Evolutionary conservation across 2,329 filamentous ascomycete species (phyloP).

Genomic region (Chaetomiaceae sp.): DNA sequence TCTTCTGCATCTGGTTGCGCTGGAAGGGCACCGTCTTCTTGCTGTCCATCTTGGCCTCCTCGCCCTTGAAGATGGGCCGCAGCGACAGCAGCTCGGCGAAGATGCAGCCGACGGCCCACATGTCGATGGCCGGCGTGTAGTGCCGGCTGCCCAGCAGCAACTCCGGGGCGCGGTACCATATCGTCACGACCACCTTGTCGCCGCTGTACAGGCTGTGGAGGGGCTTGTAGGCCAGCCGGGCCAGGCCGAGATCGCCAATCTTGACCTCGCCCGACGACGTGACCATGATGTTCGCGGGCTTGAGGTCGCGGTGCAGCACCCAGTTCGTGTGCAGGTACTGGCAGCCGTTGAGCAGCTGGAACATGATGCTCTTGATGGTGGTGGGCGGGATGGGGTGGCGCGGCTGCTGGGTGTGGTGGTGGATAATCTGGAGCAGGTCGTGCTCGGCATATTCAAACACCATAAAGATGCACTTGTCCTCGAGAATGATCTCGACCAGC

Average conservation of each 20-base stretch:
- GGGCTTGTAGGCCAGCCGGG: slow-evolving; percentile 88
- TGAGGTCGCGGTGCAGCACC: slow-evolving; percentile 94
- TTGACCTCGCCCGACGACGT: slow-evolving; percentile 85
- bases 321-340: slow-evolving; percentile 94
- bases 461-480: slow-evolving; percentile 99
- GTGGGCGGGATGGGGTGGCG: slow-evolving; percentile 80
- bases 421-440: slow-evolving; percentile 94
- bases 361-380: slow-evolving; percentile 90
- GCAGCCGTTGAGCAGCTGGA: slow-evolving; percentile 89
- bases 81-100: slow-evolving; percentile 90
- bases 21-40: slow-evolving; percentile 98
- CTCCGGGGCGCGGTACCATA: slow-evolving; percentile 97
- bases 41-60: slow-evolving; percentile 97
- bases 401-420: slow-evolving; percentile 88
- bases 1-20: slow-evolving; percentile 97
- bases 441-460: slow-evolving; percentile 99
- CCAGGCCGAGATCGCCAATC: slow-evolving; percentile 89
- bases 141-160: slow-evolving; percentile 87
- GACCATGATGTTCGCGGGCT: slow-evolving; percentile 98
- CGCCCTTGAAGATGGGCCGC: slow-evolving; percentile 94
- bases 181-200: slow-evolving; percentile 97
- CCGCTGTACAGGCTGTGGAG: slow-evolving; percentile 85
- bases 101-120: slow-evolving; percentile 97
- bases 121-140: slow-evolving; percentile 93
- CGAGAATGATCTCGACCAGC: slow-evolving; percentile 89